A percentile compares a stretch with the other conserved stretches of the same genome.
These are phyloP conservation scores for Gamarada debralockiae DNA, from an alignment of 495 filamentous ascomycete species.

Conservation along the genomic window DNA sequence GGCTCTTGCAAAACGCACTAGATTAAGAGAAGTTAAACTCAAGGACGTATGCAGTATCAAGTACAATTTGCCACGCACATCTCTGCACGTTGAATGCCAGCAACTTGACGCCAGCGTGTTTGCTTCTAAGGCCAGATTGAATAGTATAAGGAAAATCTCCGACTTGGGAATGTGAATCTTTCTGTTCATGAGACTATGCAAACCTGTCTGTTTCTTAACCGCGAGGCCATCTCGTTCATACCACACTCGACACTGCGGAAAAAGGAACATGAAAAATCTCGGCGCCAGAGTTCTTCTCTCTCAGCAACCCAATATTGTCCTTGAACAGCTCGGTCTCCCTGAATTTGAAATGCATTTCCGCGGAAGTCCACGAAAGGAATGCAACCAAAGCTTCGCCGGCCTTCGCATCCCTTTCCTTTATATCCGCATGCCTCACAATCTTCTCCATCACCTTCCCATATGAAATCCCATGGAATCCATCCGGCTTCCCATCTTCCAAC, in stretches of 20 bases:
- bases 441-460: slow-evolving; percentile 13
- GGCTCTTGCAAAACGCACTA: too few species aligned
- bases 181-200: too few species aligned
- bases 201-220: too few species aligned
- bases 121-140: too few species aligned
- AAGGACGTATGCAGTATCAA: too few species aligned
- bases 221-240: too few species aligned
- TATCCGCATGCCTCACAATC: slow-evolving; percentile 10
- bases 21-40: too few species aligned
- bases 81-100: too few species aligned
- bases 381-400: slow-evolving; percentile 9
- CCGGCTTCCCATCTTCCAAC: not conserved
- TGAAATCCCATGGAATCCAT: not conserved
- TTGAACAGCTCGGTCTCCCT: slow-evolving; percentile 14
- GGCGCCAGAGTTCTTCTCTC: slow-evolving; percentile 6
- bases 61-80: too few species aligned
- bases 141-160: too few species aligned
- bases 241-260: not conserved
- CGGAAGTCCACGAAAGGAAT: slow-evolving; percentile 14
- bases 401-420: not conserved
- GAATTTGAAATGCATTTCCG: slow-evolving; percentile 16
- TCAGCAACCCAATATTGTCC: slow-evolving; percentile 15
- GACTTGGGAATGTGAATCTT: too few species aligned
- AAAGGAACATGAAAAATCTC: slow-evolving; percentile 16
- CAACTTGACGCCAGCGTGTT: too few species aligned